Base-by-base conservation (phyloP, 208 protist genomes). In the Crithidia bombi region DNA sequence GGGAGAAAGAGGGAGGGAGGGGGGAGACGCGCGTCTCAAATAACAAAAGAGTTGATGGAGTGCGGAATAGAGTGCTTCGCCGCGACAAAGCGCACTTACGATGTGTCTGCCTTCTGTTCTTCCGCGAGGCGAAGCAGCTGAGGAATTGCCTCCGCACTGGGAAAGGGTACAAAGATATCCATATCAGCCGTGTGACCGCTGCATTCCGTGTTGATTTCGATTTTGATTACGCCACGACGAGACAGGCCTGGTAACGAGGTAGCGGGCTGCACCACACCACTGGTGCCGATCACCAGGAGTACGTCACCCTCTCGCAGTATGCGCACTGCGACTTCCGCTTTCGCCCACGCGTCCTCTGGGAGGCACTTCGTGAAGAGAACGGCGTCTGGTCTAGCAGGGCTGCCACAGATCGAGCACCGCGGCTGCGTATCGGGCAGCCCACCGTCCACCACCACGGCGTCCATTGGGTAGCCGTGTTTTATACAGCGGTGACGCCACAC, bases 401-500 rank as follows among this genome's bases (percentile, higher is more conserved):
- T 78, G 51, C 65, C 59, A 21, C 73, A 78, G 23, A 71, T 43
- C 2, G 57, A 3, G 28, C 73, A 78, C 30, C 17, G 26, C 12
- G 73, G 73, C 44, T 65, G 73, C 51, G 58, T 67, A 9, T n/a
- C 65, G 1, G 73, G 73, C 23, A 78, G 58, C 15, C 50, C 50
- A 21, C 43, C 36, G 1, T 78, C 65, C 30, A 39, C 33, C 32
- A 61, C 30, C 19, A 78, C n/a, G n/a, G n/a, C 14, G 17, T 50
- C 50, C 19, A 78, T 78, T 5, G 65, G 65, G 49, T 78, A 65
- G 3, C 73, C 73, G 11, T 73, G 38, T 25, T 44, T 35, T 23
- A 80, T 33, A 35, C 78, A 83, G 52, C 73, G 66, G 51, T 76
- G 70, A 0, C 78, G 66, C n/a, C 69, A 70, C 1, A 75, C 70